Evolutionary conservation across 345 rosid species (phyloP).

Genomic region (Eucalyptus viminalis): DNA sequence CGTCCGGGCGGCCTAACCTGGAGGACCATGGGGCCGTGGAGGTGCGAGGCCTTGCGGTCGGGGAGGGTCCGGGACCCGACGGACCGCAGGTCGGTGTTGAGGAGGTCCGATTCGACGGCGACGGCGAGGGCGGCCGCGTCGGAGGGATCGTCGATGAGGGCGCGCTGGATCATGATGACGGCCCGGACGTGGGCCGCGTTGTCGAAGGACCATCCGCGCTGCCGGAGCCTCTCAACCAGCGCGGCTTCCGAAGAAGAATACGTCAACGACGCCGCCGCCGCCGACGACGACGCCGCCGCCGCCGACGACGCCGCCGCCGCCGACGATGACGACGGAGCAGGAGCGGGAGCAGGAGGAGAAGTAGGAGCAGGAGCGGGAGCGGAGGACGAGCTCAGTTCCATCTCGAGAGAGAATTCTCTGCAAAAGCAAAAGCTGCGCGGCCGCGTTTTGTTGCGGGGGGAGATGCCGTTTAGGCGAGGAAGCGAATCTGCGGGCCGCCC

Average conservation of each 20-base stretch:
- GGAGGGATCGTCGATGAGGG: constrained; percentile 23
- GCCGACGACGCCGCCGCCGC: not conserved
- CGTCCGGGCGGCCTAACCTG: constrained; percentile 26
- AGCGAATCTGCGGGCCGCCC: not conserved
- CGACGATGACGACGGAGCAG: not conserved
- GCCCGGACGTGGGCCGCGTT: constrained; percentile 28
- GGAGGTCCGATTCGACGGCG: constrained; percentile 59
- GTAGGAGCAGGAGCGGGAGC: not conserved
- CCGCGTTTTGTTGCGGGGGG: not conserved
- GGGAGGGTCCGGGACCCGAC: constrained; percentile 66
- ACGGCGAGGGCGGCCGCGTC: constrained; percentile 28
- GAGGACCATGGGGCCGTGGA: constrained; percentile 72
- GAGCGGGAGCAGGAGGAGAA: not conserved
- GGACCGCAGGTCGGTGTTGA: constrained; percentile 57
- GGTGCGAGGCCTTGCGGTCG: constrained; percentile 39
- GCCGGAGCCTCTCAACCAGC: constrained; percentile 36
- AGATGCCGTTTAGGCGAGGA: not conserved
- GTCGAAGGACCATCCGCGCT: constrained; percentile 67
- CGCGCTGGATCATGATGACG: constrained; percentile 19
- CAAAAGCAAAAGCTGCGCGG: not conserved
- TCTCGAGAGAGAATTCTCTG: not conserved
- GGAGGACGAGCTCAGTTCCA: not conserved
- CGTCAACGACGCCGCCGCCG: no score
- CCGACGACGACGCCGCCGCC: not conserved
- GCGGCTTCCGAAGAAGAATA: not conserved